Percentiles rank a stretch among this genome's conserved stretches.
phyloP scores from a whole-genome alignment of 1,139 yeast genomes.

The Maudiozyma humilis region DNA sequence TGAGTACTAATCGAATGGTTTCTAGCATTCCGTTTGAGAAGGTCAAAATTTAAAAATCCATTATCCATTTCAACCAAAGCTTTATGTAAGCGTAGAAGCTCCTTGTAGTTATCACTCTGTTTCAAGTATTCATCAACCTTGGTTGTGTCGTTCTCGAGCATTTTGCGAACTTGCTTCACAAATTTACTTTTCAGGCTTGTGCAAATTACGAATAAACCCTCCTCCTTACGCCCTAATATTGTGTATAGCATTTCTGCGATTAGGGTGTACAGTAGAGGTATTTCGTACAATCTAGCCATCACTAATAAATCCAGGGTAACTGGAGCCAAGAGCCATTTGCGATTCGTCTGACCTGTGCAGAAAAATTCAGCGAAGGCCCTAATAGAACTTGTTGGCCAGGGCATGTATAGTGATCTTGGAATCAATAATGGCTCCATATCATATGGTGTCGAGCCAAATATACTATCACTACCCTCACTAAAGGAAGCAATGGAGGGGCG shows the following conservation, averaged over 20 bases:
- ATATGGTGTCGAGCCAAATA: slow-evolving; percentile 8
- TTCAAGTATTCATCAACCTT: slow-evolving; percentile 36
- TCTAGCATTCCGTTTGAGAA: slow-evolving; percentile 38
- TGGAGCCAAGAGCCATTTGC: slow-evolving; percentile 60
- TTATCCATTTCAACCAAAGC: slow-evolving; percentile 44
- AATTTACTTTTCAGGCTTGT: slow-evolving; percentile 15
- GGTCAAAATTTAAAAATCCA: slow-evolving; percentile 51
- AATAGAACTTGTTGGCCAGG: slow-evolving; percentile 54
- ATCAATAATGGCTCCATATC: slow-evolving; percentile 49
- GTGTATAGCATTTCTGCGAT: slow-evolving; percentile 62
- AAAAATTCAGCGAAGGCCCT: slow-evolving; percentile 63
- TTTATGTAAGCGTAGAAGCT: slow-evolving; percentile 17
- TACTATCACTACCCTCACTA: slow-evolving; percentile 12
- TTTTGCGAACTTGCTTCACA: slow-evolving; percentile 15
- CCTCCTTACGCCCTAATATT: slow-evolving; percentile 54
- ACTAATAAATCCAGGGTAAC: slow-evolving; percentile 57
- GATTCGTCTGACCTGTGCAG: slow-evolving; percentile 70
- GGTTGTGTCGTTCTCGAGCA: slow-evolving; percentile 18
- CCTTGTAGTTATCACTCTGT: slow-evolving; percentile 17
- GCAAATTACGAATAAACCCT: slow-evolving; percentile 39
- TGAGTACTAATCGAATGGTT: slow-evolving; percentile 7
- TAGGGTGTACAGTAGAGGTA: slow-evolving; percentile 60
- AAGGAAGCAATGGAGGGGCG: slow-evolving; percentile 11
- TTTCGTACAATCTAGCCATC: slow-evolving; percentile 54
- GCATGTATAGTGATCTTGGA: slow-evolving; percentile 61